phyloP scores from a whole-genome alignment of 495 filamentous ascomycete genomes.

The Neurospora sp. region DNA sequence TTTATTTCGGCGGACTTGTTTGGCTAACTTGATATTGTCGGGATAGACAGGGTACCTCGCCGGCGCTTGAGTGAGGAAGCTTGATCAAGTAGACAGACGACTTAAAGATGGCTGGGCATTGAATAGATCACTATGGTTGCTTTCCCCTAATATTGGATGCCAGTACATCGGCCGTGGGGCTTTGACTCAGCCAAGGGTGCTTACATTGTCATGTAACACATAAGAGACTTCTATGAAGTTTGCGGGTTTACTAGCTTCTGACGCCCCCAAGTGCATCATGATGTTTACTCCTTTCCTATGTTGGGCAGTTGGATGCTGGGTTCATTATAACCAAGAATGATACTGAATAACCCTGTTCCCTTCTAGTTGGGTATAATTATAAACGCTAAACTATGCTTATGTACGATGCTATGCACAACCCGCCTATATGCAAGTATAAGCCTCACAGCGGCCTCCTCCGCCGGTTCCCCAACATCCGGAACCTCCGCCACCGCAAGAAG shows the following conservation, averaged over 20 bases:
- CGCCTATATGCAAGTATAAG: not conserved
- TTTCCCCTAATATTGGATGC: not conserved
- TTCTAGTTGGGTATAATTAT: not conserved
- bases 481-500: not conserved
- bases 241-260: no score
- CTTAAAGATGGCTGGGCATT: not conserved
- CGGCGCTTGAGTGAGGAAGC: not conserved
- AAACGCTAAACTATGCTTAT: not conserved
- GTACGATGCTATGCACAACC: not conserved
- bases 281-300: not conserved
- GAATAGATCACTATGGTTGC: not conserved
- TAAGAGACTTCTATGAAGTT: no score
- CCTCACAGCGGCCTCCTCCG: not conserved
- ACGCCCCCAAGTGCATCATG: no score
- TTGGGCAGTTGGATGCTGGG: not conserved
- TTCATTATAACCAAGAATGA: not conserved
- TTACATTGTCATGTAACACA: no score
- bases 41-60: not conserved
- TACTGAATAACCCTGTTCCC: not conserved
- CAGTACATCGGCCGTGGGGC: not conserved
- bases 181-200: no score
- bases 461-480: not conserved
- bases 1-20: not conserved
- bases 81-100: not conserved
- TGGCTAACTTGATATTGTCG: not conserved